Base-by-base conservation (phyloP, 2,329 filamentous ascomycete genomes). In the Paraconiothyrium sp. region DNA sequence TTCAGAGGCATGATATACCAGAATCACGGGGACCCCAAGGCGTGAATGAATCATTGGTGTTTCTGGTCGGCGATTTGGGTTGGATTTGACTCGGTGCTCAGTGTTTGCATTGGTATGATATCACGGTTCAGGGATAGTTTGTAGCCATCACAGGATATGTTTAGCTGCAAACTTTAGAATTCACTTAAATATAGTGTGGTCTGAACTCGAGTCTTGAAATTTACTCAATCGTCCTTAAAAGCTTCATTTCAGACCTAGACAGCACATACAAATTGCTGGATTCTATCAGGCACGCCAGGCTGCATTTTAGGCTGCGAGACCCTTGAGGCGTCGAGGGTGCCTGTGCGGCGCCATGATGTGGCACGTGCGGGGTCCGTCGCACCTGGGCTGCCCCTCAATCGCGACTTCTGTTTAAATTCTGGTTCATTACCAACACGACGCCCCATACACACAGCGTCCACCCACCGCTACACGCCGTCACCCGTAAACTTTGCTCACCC, bases 381-480 rank as follows among this genome's bases (percentile, higher is more conserved):
- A 56, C 54, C 52, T 41, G 39, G 35, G 49, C 57, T 46, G 51
- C 50, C 52, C 44, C 52, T 51, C 52, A 34, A 61, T 32, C 43
- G 63, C 66, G 65, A 68, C 69, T 66, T 63, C 64, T 61, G 54
- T 58, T 57, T 65, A 72, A 73, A 72, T 67, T 73, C 65, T 68
- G 62, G 51, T 49, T 61, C 59, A 60, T 57, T 48, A 27, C 67
- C 64, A 68, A 67, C 59, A 64, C 61, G 57, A 59, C 64, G 58
- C 58, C 64, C 64, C 67, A 65, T 63, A 63, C 60, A 34, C 65
- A 56, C 51, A 22, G 24, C 43, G 5, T 30, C 46, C 57, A 41
- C 35, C 48, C 57, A 47, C 16, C 27, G 39, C 35, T 54, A 14
- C 57, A 22, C 58, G 34, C 39, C 1, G 32, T n/a, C 34, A 34